Evolutionary conservation across 2,329 filamentous ascomycete species (phyloP).

Genomic region (Ophiostoma sp.): DNA sequence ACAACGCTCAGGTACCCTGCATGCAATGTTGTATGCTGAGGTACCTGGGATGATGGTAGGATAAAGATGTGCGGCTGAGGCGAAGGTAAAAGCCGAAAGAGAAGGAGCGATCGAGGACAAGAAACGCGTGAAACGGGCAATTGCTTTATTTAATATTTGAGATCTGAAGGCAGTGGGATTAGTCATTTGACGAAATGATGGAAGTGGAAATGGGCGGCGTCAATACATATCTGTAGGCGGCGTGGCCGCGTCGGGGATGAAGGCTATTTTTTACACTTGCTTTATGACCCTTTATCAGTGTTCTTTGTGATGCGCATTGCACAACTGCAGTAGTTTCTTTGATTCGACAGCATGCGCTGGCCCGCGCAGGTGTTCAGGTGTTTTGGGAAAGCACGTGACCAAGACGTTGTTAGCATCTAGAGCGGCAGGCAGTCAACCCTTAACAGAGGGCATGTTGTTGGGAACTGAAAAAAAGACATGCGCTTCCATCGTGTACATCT

Average conservation of each 20-base stretch:
- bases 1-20: neutral
- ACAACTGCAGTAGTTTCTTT: neutral
- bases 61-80: neutral
- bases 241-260: neutral
- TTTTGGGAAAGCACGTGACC: neutral
- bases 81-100: neutral
- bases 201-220: neutral
- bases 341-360: neutral
- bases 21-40: conserved; percentile 2
- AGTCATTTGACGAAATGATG: neutral
- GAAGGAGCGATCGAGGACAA: neutral
- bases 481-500: no score
- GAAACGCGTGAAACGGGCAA: neutral
- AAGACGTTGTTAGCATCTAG: neutral
- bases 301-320: neutral
- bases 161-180: neutral
- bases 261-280: neutral
- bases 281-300: neutral
- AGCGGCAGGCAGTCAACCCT: neutral
- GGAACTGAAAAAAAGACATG: no score
- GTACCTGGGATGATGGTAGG: neutral
- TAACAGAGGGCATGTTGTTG: neutral
- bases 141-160: neutral
- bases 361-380: neutral
- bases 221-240: neutral